A percentile compares a stretch with the other conserved stretches of the same genome.
Evolutionary conservation across 2,329 filamentous ascomycete genomes (phyloP).

Genomic region (Pseudocercospora fuligena): DNA sequence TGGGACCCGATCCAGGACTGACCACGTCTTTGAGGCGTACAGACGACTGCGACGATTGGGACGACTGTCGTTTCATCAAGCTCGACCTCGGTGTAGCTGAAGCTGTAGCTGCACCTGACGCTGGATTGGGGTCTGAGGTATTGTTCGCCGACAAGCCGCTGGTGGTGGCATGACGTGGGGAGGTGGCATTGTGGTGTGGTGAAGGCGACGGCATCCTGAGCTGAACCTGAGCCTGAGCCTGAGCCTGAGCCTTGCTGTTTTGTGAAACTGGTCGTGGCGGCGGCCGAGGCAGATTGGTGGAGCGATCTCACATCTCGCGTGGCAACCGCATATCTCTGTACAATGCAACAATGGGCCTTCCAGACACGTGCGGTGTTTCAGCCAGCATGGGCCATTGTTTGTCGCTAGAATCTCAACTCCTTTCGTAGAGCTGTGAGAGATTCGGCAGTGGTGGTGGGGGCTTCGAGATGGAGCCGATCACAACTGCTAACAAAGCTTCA

Average conservation of each 20-base stretch:
- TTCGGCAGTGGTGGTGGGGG: neutral
- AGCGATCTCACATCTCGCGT: conserved; percentile 5
- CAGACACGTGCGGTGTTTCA: neutral
- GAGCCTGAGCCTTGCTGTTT: neutral
- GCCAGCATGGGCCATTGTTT: neutral
- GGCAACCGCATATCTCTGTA: conserved; percentile 1
- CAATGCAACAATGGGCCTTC: neutral
- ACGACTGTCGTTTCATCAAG: conserved; percentile 39
- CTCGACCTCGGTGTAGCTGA: conserved; percentile 24
- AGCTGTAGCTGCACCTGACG: conserved; percentile 6
- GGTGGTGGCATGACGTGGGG: neutral
- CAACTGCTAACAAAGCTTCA: too few relatives aligned
- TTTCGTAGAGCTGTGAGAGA: neutral
- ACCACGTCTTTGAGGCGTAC: conserved; percentile 22
- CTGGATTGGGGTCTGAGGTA: neutral
- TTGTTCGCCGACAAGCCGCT: neutral
- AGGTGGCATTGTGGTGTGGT: neutral
- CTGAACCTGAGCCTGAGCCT: neutral
- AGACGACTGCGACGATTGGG: conserved; percentile 34
- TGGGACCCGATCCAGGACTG: conserved; percentile 35
- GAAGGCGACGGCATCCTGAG: neutral
- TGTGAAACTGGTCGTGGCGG: neutral
- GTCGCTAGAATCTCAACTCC: neutral
- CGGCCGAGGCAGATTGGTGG: neutral
- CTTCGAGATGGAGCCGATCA: neutral